phyloP scores from a whole-genome alignment of 768 basidiomycete genomes.

The Suillus brevipes region DNA sequence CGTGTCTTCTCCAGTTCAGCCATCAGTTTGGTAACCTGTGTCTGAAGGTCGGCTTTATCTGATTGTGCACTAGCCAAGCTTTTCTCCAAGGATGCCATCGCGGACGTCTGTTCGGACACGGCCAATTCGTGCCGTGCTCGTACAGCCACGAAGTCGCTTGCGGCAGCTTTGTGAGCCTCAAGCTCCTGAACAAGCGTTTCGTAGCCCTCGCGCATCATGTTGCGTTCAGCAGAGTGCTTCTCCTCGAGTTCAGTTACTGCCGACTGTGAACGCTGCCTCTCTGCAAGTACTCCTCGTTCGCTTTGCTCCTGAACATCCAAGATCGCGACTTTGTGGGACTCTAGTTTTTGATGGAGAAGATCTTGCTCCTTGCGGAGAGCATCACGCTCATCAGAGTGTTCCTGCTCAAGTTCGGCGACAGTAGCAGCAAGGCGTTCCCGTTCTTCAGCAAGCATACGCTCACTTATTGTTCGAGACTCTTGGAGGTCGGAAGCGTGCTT shows the following conservation, averaged over 20 bases:
- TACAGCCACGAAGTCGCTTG: slow-evolving; percentile 42
- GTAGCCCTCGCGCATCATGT: slow-evolving; percentile 44
- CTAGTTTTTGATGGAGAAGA: slow-evolving; percentile 51
- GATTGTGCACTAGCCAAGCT: slow-evolving; percentile 43
- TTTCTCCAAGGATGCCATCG: slow-evolving; percentile 49
- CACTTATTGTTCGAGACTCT: slow-evolving; percentile 33
- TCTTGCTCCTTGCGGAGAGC: slow-evolving; percentile 38
- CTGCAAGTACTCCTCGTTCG: slow-evolving; percentile 24
- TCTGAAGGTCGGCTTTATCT: slow-evolving; percentile 44
- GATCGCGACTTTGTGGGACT: slow-evolving; percentile 50
- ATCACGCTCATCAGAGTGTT: slow-evolving; percentile 51
- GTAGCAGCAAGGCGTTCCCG: slow-evolving; percentile 44
- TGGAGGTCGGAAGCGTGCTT: slow-evolving; percentile 38
- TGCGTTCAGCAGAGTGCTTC: slow-evolving; percentile 23
- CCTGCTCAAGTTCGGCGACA: slow-evolving; percentile 50
- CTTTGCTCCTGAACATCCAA: slow-evolving; percentile 27
- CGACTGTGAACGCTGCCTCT: slow-evolving; percentile 27
- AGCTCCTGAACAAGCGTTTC: slow-evolving; percentile 53
- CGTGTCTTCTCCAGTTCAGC: slow-evolving; percentile 60
- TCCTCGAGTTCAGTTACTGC: slow-evolving; percentile 20
- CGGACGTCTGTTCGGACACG: slow-evolving; percentile 49
- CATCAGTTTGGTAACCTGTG: slow-evolving; percentile 47
- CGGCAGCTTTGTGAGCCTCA: slow-evolving; percentile 46
- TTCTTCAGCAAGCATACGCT: slow-evolving; percentile 44
- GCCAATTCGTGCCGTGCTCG: slow-evolving; percentile 46